A percentile compares a stretch with the other conserved stretches of the same genome.
phyloP scores from a whole-genome alignment of 2,329 filamentous ascomycete species.

The Botrytis fragariae region DNA sequence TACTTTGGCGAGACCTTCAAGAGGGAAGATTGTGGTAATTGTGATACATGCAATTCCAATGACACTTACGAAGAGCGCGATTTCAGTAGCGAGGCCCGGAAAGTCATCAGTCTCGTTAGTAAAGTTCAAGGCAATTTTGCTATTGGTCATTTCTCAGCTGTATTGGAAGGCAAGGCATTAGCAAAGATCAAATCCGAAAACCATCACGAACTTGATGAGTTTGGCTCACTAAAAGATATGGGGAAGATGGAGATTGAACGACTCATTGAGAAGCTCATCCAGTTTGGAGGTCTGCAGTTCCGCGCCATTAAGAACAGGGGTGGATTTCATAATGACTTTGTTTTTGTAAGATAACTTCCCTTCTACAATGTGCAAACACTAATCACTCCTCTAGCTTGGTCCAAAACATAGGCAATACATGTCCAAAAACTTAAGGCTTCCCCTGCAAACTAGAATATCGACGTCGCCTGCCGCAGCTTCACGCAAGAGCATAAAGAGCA shows the following conservation, averaged over 20 bases:
- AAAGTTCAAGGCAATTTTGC: slow-evolving; percentile 62
- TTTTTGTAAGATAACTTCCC: slow-evolving; percentile 50
- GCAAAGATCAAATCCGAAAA: slow-evolving; percentile 50
- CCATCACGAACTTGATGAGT: slow-evolving; percentile 46
- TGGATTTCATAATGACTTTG: slow-evolving; percentile 72
- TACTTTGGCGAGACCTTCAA: slow-evolving; percentile 91
- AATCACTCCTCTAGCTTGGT: slow-evolving; percentile 39
- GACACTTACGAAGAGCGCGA: slow-evolving; percentile 69
- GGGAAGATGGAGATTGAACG: slow-evolving; percentile 75
- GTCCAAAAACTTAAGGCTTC: slow-evolving; percentile 32
- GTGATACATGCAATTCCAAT: slow-evolving; percentile 85
- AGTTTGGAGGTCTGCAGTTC: slow-evolving; percentile 72
- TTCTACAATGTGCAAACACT: not conserved
- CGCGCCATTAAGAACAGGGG: slow-evolving; percentile 61
- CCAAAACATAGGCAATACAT: slow-evolving; percentile 33
- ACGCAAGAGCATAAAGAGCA: slow-evolving; percentile 34
- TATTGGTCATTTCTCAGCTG: slow-evolving; percentile 76
- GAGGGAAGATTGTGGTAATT: slow-evolving; percentile 68
- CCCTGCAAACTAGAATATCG: slow-evolving; percentile 35
- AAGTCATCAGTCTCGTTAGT: slow-evolving; percentile 66
- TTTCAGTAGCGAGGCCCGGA: slow-evolving; percentile 70
- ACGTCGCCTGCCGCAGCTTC: slow-evolving; percentile 36
- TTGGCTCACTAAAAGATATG: slow-evolving; percentile 67
- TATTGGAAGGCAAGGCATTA: slow-evolving; percentile 69
- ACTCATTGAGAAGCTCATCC: slow-evolving; percentile 69